Base-by-base conservation (phyloP, 2,329 filamentous ascomycete genomes). In the Alternaria angustiovoidea region DNA sequence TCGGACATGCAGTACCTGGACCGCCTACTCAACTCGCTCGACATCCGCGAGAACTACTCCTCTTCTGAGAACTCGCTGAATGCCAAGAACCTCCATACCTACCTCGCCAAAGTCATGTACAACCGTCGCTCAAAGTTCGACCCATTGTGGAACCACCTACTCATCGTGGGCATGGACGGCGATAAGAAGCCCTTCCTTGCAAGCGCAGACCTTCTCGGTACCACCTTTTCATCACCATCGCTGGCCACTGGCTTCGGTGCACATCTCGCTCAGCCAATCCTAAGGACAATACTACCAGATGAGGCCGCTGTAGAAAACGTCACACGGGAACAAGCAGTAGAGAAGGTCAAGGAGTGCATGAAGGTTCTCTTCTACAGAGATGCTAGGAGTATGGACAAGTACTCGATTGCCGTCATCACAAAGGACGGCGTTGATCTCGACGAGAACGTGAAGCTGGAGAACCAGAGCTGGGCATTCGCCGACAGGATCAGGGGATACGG, bases 1-100 rank as follows among this genome's bases (percentile, higher is more conserved):
- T 96, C 92, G 67, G 95, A 99, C 84, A 98, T 99, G 95, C 95
- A 99, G 85, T 96, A 96, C 84, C 89, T 99, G 70, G 91, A 97
- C 87, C 90, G 95, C 71, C 88, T 97, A 75, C 90, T 99, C 71
- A 90, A 87, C 75, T 91, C 92, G 65, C 90, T 98, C 72, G 89
- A 91, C 78, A 93, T 96, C 80, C 87, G 91, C 79, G 94, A 98
- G 85, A 91, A 93, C 77, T 98, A 99, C 85, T 86, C 86, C 59
- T 77, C 80, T 67, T 79, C 70, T 74, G 81, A 75, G 62, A 81
- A 73, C 81, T 83, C 73, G 38, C 89, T 99, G 74, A 93, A 91
- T 79, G 95, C 95, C 57, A 91, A 92, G 80, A 97, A 97, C 82
- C 88, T 99, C 67, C 94, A 98, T 86, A 96, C 91, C 79, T 99